A percentile compares a stretch with the other conserved stretches of the same genome.
Conservation (phyloP, 148 eudicot species). For the Persicaria maculosa region DNA sequence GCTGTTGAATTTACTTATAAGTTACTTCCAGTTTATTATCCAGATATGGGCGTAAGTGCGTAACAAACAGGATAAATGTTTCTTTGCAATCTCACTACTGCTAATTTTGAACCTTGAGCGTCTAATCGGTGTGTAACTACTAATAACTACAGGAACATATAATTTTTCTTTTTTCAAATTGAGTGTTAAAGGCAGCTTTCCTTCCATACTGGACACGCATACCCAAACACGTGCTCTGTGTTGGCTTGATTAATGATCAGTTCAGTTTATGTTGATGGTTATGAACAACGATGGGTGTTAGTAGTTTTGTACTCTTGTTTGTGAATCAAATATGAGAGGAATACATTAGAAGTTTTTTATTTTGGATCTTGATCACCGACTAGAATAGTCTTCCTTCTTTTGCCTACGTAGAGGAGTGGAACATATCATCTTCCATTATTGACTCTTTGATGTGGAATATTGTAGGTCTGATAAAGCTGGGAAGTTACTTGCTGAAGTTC, state of each 20-base stretch:
- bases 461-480: slow-evolving; percentile 97
- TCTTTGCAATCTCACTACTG: not conserved
- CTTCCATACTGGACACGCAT: too few species aligned
- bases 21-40: not conserved
- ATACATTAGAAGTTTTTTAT: not conserved
- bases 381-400: not conserved
- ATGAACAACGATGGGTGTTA: not conserved
- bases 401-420: not conserved
- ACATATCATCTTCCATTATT: not conserved
- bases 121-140: not conserved
- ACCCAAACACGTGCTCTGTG: not conserved
- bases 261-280: not conserved
- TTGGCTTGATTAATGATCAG: not conserved
- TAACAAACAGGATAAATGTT: not conserved
- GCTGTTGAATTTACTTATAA: not conserved
- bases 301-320: not conserved
- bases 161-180: not conserved
- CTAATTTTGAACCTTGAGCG: not conserved
- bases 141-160: not conserved
- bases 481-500: slow-evolving; percentile 85
- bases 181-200: not conserved
- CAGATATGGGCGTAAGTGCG: not conserved
- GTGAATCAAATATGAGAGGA: not conserved
- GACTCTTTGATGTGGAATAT: slow-evolving; percentile 8
- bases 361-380: not conserved